phyloP scores from a whole-genome alignment of 1,284 basidiomycete species.

The Bjerkandera adusta region DNA sequence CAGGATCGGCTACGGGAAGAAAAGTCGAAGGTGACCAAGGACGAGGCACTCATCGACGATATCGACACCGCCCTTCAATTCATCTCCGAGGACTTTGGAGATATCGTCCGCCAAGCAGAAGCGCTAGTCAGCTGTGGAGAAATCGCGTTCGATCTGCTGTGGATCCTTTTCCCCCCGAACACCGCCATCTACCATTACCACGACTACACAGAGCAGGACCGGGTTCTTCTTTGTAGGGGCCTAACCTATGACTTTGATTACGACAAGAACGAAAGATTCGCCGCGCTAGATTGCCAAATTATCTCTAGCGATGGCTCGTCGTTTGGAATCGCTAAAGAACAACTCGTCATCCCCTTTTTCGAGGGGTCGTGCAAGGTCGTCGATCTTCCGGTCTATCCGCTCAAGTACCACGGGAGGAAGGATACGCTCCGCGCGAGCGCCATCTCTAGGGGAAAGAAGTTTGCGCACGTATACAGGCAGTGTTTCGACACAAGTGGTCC shows the following conservation, averaged over 20 bases:
- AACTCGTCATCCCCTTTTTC: conserved; percentile 22
- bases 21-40: not conserved
- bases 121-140: conserved; percentile 15
- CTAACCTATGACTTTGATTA: conserved; percentile 8
- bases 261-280: conserved; percentile 10
- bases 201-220: conserved; percentile 22
- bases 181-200: conserved; percentile 24
- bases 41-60: not conserved
- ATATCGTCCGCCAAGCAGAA: conserved; percentile 19
- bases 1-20: conserved; percentile 3
- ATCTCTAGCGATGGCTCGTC: conserved; percentile 22
- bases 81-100: conserved; percentile 4
- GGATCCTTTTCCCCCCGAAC: conserved; percentile 29
- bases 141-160: conserved; percentile 28
- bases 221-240: conserved; percentile 16
- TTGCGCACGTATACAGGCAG: conserved; percentile 12
- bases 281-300: conserved; percentile 22
- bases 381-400: conserved; percentile 25
- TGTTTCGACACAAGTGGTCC: conserved; percentile 23
- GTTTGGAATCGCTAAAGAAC: conserved; percentile 22
- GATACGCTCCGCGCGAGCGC: conserved; percentile 14
- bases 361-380: conserved; percentile 21
- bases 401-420: conserved; percentile 20
- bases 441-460: conserved; percentile 11
- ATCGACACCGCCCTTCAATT: conserved; percentile 5